phyloP scores from a whole-genome alignment of 805 yeast species.

The Blastobotrys mokoenaii region DNA sequence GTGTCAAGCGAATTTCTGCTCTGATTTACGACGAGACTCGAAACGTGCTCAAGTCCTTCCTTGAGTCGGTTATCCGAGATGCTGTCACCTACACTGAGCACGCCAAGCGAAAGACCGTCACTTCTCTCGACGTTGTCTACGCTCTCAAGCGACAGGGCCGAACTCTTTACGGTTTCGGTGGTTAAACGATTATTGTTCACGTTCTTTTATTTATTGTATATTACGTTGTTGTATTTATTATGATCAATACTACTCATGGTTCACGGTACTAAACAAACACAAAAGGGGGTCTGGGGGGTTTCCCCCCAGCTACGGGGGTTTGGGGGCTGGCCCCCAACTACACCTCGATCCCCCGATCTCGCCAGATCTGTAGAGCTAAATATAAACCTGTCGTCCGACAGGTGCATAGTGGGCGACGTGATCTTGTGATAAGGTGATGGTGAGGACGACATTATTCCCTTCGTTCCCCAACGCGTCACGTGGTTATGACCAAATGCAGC shows the following conservation, averaged over 20 bases:
- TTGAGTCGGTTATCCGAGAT: slow-evolving; percentile 96
- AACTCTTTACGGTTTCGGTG: slow-evolving; percentile 99
- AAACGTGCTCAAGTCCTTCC: slow-evolving; percentile 90
- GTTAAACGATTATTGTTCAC: slow-evolving; percentile 44
- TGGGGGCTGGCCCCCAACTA: too few species aligned
- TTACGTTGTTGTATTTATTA: not conserved
- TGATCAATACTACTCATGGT: not conserved
- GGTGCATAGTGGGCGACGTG: too few species aligned
- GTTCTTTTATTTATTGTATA: slow-evolving; percentile 5
- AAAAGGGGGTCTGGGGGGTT: too few species aligned
- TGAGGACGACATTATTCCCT: too few species aligned
- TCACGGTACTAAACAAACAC: too few species aligned
- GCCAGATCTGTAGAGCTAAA: too few species aligned
- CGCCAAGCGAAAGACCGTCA: slow-evolving; percentile 99
- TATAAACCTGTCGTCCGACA: too few species aligned
- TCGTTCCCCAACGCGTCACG: too few species aligned
- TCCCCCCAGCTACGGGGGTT: too few species aligned
- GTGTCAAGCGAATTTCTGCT: slow-evolving; percentile 99
- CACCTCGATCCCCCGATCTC: too few species aligned
- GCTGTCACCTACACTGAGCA: slow-evolving; percentile 99
- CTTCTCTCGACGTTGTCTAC: slow-evolving; percentile 96
- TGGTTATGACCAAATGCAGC: too few species aligned
- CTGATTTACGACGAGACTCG: slow-evolving; percentile 98
- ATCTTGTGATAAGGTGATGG: too few species aligned
- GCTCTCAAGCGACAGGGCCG: slow-evolving; percentile 99